These are phyloP conservation scores for Trametes polyzona DNA, from an alignment of 1,284 basidiomycete genomes.

Conservation along the genomic window DNA sequence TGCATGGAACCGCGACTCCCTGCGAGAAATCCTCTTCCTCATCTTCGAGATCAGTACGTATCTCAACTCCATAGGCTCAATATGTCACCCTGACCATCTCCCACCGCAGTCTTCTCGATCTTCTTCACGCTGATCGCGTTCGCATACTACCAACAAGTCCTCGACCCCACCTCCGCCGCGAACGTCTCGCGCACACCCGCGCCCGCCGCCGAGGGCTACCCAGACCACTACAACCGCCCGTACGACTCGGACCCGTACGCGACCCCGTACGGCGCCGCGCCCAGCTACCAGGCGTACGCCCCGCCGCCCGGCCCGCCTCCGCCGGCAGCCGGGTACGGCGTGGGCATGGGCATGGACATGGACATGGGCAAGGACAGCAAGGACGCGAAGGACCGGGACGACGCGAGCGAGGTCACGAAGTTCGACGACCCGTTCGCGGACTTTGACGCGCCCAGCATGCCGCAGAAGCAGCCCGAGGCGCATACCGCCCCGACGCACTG, in stretches of 20 bases:
- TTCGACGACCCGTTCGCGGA: constrained; percentile 53
- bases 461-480: constrained; percentile 21
- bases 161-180: constrained; percentile 58
- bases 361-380: constrained; percentile 27
- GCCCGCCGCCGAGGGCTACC: constrained; percentile 30
- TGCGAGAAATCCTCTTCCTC: constrained; percentile 63
- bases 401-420: constrained; percentile 35
- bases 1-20: constrained; percentile 61
- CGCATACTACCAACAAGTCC: constrained; percentile 70
- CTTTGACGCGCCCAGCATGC: constrained; percentile 36
- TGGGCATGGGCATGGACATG: constrained; percentile 33
- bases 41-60: constrained; percentile 53
- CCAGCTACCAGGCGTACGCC: constrained; percentile 33
- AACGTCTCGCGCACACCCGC: constrained; percentile 40
- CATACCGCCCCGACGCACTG: constrained; percentile 10
- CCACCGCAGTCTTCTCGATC: constrained; percentile 49
- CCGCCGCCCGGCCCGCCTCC: constrained; percentile 53
- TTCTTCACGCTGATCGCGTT: constrained; percentile 67
- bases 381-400: constrained; percentile 37
- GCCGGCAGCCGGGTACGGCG: constrained; percentile 36
- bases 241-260: constrained; percentile 35
- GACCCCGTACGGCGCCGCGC: constrained; percentile 30
- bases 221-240: constrained; percentile 46
- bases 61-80: background rate
- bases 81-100: constrained; percentile 1